Evolutionary conservation across 2,329 filamentous ascomycete genomes (phyloP), one percentile per base, ranked within the genome.

Genomic region (Mollisiaceae sp.): DNA sequence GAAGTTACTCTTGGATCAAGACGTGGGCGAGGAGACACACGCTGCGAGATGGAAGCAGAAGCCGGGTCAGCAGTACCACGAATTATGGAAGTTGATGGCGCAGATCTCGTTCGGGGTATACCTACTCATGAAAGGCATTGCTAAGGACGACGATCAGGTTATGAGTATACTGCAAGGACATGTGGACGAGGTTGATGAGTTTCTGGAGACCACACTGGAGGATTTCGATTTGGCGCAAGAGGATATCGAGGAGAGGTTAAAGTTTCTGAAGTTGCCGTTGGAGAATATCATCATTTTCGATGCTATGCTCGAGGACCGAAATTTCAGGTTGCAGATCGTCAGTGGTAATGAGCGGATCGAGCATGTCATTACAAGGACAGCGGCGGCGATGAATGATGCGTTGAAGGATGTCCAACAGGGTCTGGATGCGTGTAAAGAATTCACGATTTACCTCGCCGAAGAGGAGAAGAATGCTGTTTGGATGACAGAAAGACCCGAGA

Each of bases 91-190:
- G 80, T 86, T 97, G 58, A 86, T 96, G 75, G 89, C 94, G 18
- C 94, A 98, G 78, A 94, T 98, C 71, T 90, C 93, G 1, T 98
- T 98, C 77, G 94, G 95, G 22, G 89, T 98, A 43, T 94, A 97
- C 77, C 82, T 98, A 54, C 80, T 98, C 64, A 87, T 96, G 63
- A 89, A 94, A 73, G 89, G 89, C 67, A 87, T 96, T 77, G 94
- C 95, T 61, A 97, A 94, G 78, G 96, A 92, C 71, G 91, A 97
- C 71, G 84, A 88, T 39, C 92, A 97, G 76, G 94, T 97, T 14
- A 89, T 97, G 69, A 89, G 85, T 69, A 98, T 98, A 61, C 83
- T 98, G 63, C 93, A 97, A 75, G 89, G 87, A 15, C 94, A 98
- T 77, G 95, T 98, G 67, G 92, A 97, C 75, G 94, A 98, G 77